A percentile compares a stretch with the other conserved stretches of the same genome.
phyloP scores from a whole-genome alignment of 2,329 filamentous ascomycete species.

The Teratosphaeria pseudoeucalypti region DNA sequence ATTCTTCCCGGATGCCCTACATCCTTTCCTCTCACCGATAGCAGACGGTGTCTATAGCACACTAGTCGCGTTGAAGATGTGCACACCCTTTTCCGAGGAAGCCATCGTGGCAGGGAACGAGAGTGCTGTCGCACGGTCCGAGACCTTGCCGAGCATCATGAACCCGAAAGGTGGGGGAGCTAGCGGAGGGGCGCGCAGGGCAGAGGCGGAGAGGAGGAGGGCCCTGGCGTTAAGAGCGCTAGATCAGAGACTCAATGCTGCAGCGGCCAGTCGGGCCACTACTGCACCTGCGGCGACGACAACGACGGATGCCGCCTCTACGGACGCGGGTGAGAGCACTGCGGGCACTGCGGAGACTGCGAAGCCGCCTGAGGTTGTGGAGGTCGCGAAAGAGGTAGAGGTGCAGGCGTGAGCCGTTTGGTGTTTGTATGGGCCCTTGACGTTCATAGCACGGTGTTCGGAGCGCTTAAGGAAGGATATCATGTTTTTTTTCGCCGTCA shows the following conservation, averaged over 20 bases:
- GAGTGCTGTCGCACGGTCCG: constrained; percentile 55
- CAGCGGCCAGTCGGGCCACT: constrained; percentile 50
- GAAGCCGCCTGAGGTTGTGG: background rate
- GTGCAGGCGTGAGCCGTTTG: background rate
- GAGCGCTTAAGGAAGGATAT: background rate
- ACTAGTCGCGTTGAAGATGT: constrained; percentile 65
- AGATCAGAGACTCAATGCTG: constrained; percentile 84
- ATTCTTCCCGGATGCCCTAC: constrained; percentile 80
- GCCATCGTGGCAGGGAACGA: constrained; percentile 66
- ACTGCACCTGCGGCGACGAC: background rate
- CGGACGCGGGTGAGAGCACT: background rate
- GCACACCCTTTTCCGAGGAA: constrained; percentile 73
- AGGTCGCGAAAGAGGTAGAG: background rate
- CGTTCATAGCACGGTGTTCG: background rate
- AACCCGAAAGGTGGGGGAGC: constrained; percentile 36
- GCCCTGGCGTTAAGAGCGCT: constrained; percentile 83
- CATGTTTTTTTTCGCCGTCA: no score
- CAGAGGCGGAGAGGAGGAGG: constrained; percentile 82
- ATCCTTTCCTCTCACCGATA: constrained; percentile 66
- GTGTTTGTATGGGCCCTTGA: background rate
- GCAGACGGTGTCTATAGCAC: constrained; percentile 63
- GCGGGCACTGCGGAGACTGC: background rate
- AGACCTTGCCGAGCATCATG: constrained; percentile 51
- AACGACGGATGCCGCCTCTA: background rate
- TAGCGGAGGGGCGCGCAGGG: constrained; percentile 55